Evolutionary conservation across 306 rosid genomes (phyloP), one percentile per base, ranked within the genome.

Genomic region (Fragaria ananassa): DNA sequence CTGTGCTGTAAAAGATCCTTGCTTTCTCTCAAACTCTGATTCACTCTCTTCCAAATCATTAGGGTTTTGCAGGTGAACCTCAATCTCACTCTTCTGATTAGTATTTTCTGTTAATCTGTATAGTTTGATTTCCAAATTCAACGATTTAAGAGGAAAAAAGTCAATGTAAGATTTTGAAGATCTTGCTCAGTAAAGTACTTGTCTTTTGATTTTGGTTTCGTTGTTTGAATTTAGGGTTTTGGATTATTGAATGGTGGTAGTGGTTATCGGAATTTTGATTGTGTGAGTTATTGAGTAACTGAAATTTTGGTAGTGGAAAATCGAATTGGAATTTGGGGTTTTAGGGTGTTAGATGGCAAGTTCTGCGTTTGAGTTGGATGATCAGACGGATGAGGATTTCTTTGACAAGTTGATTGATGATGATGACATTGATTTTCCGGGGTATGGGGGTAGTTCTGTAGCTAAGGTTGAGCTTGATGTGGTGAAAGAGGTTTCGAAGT

Each of bases 381-480:
- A 91, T 87, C 91, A 89, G 82, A 80, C 93, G 31, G 93, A 91
- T 53, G 97, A 83, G 85, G 97, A 91, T 85, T 89, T 91, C 79
- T 91, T 91, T 76, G 95, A 91, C 70, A 91, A 85, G 75, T 78
- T 91, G 74, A 88, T 91, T 45, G 85, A 88, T 86, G 94, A 88
- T 85, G 94, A 89, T 57, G 93, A 88, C 42, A 41, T 67, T 50
- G 83, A 19, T 68, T 83, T 82, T 47, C 31, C 69, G 49, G 81
- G 58, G 50, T 71, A 77, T 50, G 77, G 66, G 34, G 37, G 78
- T 34, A 58, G 39, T 9, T 72, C 68, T 47, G 82, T 75, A 2
- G 61, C 5, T 8, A 88, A 79, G 4, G 80, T 58, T 60, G 86
- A 83, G 62, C 82, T 83, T 1, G 89, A 82, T 76, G 90, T 80